Conservation (phyloP, 768 basidiomycete species). For the Clavaria fumosa region DNA sequence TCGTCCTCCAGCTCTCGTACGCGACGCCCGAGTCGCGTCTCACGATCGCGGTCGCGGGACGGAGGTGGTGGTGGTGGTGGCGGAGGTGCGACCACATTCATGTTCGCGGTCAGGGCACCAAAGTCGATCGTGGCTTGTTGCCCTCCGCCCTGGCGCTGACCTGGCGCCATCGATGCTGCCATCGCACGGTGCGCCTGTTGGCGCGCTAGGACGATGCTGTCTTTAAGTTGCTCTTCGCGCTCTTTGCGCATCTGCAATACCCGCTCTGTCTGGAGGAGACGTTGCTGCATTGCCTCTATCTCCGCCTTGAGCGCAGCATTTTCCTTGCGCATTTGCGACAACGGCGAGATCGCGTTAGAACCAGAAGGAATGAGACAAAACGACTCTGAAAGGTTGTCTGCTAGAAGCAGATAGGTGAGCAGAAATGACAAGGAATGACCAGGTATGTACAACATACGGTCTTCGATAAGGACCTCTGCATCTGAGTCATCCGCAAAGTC, state of each 20-base stretch:
- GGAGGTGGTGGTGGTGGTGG: slow-evolving; percentile 28
- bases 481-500: slow-evolving; percentile 36
- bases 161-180: slow-evolving; percentile 42
- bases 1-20: slow-evolving; percentile 79
- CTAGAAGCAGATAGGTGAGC: slow-evolving; percentile 17
- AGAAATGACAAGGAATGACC: background rate
- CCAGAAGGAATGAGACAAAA: slow-evolving; percentile 62
- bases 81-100: slow-evolving; percentile 34
- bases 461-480: slow-evolving; percentile 41
- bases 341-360: slow-evolving; percentile 34
- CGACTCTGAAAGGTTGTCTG: slow-evolving; percentile 63
- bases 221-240: slow-evolving; percentile 65
- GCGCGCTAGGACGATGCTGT: slow-evolving; percentile 60
- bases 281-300: slow-evolving; percentile 38
- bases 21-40: slow-evolving; percentile 39
- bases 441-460: slow-evolving; percentile 29
- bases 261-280: slow-evolving; percentile 45
- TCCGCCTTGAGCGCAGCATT: slow-evolving; percentile 50
- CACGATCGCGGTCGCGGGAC: slow-evolving; percentile 28
- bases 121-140: slow-evolving; percentile 35
- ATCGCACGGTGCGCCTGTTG: slow-evolving; percentile 73
- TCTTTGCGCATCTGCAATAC: slow-evolving; percentile 55
- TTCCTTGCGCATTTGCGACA: slow-evolving; percentile 42
- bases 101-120: slow-evolving; percentile 40
- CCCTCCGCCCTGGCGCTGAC: slow-evolving; percentile 24